A percentile compares a stretch with the other conserved stretches of the same genome.
Evolutionary conservation across 768 basidiomycete species (phyloP).

Genomic region (Lyophyllum atratum): DNA sequence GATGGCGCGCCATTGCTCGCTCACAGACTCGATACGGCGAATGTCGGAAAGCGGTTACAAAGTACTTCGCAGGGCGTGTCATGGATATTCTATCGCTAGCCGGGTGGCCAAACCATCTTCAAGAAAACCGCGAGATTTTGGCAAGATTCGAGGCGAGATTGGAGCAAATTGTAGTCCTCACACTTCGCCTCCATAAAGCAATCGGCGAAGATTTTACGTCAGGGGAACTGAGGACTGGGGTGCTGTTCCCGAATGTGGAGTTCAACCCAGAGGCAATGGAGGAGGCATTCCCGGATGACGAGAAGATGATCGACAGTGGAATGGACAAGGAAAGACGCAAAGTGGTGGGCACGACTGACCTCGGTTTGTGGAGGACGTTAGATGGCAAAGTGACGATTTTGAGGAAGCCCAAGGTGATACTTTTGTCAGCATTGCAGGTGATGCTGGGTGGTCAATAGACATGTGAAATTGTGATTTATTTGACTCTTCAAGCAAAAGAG

Average conservation of each 20-base stretch:
- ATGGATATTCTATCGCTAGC: slow-evolving; percentile 12
- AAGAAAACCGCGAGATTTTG: not conserved
- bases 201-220: slow-evolving; percentile 13
- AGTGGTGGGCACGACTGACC: slow-evolving; percentile 12
- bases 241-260: slow-evolving; percentile 5
- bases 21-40: slow-evolving; percentile 12
- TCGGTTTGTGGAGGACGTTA: slow-evolving; percentile 10
- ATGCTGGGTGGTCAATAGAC: not conserved
- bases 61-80: slow-evolving; percentile 6
- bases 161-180: slow-evolving; percentile 1
- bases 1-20: slow-evolving; percentile 15
- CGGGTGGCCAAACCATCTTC: slow-evolving; percentile 14
- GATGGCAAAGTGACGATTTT: not conserved
- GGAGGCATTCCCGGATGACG: slow-evolving; percentile 16
- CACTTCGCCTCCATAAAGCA: slow-evolving; percentile 10
- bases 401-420: slow-evolving; percentile 11
- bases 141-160: slow-evolving; percentile 1
- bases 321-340: not conserved
- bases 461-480: not conserved
- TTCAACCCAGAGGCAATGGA: slow-evolving; percentile 10
- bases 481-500: no score
- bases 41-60: not conserved
- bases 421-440: not conserved
- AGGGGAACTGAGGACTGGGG: slow-evolving; percentile 4
- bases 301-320: not conserved